Base-by-base conservation (phyloP, 495 filamentous ascomycete species). In the Xylaria cubensis region DNA sequence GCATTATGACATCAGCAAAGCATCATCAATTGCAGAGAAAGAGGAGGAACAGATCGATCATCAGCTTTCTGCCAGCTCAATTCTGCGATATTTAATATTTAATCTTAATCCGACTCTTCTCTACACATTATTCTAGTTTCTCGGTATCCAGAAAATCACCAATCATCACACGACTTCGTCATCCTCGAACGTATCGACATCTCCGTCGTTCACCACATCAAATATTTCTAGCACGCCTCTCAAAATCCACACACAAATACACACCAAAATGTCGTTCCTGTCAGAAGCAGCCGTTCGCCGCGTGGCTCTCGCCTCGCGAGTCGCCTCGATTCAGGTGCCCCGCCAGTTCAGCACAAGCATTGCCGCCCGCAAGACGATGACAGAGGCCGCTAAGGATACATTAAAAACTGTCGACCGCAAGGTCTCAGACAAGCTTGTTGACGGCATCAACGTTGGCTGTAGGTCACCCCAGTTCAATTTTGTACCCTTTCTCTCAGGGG, bases 361-460 rank as follows among this genome's bases (percentile, higher is more conserved):
- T 29, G 76, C 74, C 3, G 70, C 78, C 24, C 83, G 77, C 53
- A 88, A 88, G 77, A 74, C 80, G 4, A 80, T 82, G 8, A 76
- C 82, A 64, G 85, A 88, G 50, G 48, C 81, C 8, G 84, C 84
- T 64, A 89, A 86, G 77, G 86, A 88, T 66, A 81, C 80, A 15
- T 76, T 86, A 74, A 86, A 88, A 81, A 70, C 67, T 0, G 85
- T 86, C 21, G 85, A 89, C 76, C 81, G 85, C 55, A 81, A 82
- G 70, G 84, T 89, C 26, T 80, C 81, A 21, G 84, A 88, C 72
- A 89, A 88, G 82, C 65, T 88, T 2, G 86, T 89, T 42, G 86
- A 87, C 65, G 86, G 86, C 17, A 89, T 89, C 76, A 82, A 88
- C 70, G 78, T 81, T 69, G 82, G 83, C 51, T 71, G 87, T 89